A percentile compares a stretch with the other conserved stretches of the same genome.
Evolutionary conservation across 805 yeast genomes (phyloP).

Genomic region (Yamadazyma ubonensis): DNA sequence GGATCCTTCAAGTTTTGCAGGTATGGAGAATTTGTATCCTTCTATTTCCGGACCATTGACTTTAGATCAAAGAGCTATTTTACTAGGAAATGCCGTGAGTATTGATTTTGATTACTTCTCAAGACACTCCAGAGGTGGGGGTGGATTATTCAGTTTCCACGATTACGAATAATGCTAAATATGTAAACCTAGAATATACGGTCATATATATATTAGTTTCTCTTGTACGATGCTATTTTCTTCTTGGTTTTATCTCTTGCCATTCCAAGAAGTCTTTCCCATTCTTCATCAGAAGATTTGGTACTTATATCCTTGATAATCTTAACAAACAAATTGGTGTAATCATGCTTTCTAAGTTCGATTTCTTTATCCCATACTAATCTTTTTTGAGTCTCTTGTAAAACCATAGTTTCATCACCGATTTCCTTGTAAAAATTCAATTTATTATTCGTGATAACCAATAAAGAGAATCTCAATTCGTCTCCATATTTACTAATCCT

Average conservation of each 20-base stretch:
- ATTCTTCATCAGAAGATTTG: constrained; percentile 36
- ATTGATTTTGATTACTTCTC: constrained; percentile 96
- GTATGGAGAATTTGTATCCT: constrained; percentile 53
- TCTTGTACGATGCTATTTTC: constrained; percentile 2
- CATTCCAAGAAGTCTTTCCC: constrained; percentile 26
- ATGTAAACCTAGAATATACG: background rate
- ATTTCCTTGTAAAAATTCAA: constrained; percentile 33
- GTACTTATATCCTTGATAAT: constrained; percentile 43
- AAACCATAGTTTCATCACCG: constrained; percentile 40
- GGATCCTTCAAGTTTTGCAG: constrained; percentile 69
- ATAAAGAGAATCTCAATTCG: constrained; percentile 56
- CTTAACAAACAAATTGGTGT: constrained; percentile 49
- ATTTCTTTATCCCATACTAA: constrained; percentile 55
- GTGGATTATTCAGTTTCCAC: constrained; percentile 43
- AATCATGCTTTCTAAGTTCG: constrained; percentile 52
- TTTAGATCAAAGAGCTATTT: constrained; percentile 79
- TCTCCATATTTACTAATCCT: constrained; percentile 48
- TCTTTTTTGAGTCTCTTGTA: constrained; percentile 47
- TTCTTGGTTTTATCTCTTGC: constrained; percentile 23
- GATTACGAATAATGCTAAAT: constrained; percentile 16
- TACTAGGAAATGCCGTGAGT: constrained; percentile 85
- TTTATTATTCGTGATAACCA: constrained; percentile 54
- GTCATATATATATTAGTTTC: constrained; percentile 1
- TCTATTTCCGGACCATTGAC: constrained; percentile 54
- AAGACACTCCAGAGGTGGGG: constrained; percentile 69